phyloP scores from a whole-genome alignment of 495 filamentous ascomycete species.

The Lasiosphaeriaceae sp. region DNA sequence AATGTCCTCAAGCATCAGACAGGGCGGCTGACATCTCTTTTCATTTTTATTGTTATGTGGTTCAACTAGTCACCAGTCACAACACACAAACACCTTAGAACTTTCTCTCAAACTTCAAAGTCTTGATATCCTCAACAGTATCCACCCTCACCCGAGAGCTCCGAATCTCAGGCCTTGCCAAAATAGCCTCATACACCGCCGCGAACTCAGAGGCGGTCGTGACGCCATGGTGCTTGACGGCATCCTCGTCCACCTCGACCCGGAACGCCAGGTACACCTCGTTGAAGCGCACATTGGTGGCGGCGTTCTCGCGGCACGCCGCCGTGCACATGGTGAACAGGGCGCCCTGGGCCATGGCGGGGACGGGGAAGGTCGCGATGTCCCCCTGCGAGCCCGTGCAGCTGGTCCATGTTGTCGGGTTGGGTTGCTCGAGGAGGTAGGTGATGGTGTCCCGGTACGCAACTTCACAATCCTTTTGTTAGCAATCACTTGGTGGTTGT shows the following conservation, averaged over 20 bases:
- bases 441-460: slow-evolving; percentile 37
- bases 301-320: slow-evolving; percentile 30
- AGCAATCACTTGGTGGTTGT: not conserved
- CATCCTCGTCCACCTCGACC: slow-evolving; percentile 33
- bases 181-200: slow-evolving; percentile 7
- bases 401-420: slow-evolving; percentile 32
- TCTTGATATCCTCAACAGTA: slow-evolving; percentile 1
- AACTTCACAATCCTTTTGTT: too few relatives aligned
- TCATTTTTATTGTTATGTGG: too few relatives aligned
- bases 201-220: slow-evolving; percentile 25
- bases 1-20: too few relatives aligned
- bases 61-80: too few relatives aligned
- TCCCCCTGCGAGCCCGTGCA: slow-evolving; percentile 39
- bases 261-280: slow-evolving; percentile 33
- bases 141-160: slow-evolving; percentile 4
- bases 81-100: not conserved
- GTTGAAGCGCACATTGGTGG: slow-evolving; percentile 39
- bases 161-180: slow-evolving; percentile 1
- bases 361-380: slow-evolving; percentile 20
- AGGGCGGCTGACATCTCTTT: too few relatives aligned
- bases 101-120: slow-evolving; percentile 7
- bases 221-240: slow-evolving; percentile 18
- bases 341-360: slow-evolving; percentile 35
- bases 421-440: slow-evolving; percentile 35
- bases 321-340: slow-evolving; percentile 34